Conservation (phyloP, 2,329 filamentous ascomycete species). For the Dactylellina sp. region DNA sequence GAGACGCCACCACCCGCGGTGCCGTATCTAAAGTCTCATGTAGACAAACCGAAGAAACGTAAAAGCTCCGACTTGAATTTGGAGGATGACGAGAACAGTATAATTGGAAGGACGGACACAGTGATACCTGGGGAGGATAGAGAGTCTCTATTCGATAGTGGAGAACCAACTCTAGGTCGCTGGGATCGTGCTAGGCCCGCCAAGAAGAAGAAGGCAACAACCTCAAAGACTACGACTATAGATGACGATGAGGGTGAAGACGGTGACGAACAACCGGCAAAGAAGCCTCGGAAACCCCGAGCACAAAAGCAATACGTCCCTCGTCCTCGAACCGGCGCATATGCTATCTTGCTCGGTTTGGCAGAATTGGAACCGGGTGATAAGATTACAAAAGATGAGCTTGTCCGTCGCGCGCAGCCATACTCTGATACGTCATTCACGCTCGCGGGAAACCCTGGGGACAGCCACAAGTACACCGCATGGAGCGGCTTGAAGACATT, state of each 20-base stretch:
- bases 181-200: slow-evolving; percentile 41
- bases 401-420: slow-evolving; percentile 77
- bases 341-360: slow-evolving; percentile 77
- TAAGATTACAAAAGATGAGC: slow-evolving; percentile 74
- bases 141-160: slow-evolving; percentile 36
- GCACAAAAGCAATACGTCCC: slow-evolving; percentile 77
- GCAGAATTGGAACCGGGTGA: slow-evolving; percentile 70
- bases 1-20: slow-evolving; percentile 57
- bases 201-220: slow-evolving; percentile 35
- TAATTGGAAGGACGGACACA: background rate
- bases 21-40: slow-evolving; percentile 28
- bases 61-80: slow-evolving; percentile 22
- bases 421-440: slow-evolving; percentile 80
- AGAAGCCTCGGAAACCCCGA: slow-evolving; percentile 69
- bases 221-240: background rate
- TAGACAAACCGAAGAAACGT: slow-evolving; percentile 8
- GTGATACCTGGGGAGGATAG: slow-evolving; percentile 13
- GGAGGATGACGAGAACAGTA: slow-evolving; percentile 1
- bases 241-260: slow-evolving; percentile 64
- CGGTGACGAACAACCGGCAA: slow-evolving; percentile 63
- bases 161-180: slow-evolving; percentile 37
- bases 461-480: slow-evolving; percentile 75
- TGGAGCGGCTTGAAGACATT: slow-evolving; percentile 87
- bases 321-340: slow-evolving; percentile 77
- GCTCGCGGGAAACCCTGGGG: slow-evolving; percentile 74